Conservation (phyloP, 768 basidiomycete genomes). For the Mycena latifolia region DNA sequence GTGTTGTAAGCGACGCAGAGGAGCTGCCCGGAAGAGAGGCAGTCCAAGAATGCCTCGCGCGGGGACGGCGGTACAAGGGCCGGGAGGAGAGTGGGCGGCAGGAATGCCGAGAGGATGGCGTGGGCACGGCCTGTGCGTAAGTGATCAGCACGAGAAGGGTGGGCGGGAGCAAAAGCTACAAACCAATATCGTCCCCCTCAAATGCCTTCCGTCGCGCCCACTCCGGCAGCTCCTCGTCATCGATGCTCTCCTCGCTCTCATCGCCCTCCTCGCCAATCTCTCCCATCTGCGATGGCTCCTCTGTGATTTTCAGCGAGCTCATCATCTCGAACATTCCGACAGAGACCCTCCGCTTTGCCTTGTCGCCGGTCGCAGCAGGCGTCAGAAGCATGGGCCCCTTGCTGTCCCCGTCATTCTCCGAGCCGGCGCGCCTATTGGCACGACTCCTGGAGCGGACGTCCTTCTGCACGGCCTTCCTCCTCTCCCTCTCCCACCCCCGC, state of each 20-base stretch:
- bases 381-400: conserved; percentile 38
- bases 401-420: conserved; percentile 45
- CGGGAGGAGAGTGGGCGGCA: conserved; percentile 68
- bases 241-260: conserved; percentile 59
- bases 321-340: conserved; percentile 70
- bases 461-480: conserved; percentile 59
- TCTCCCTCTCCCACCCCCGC: conserved; percentile 62
- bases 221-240: conserved; percentile 79
- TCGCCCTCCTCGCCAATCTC: conserved; percentile 59
- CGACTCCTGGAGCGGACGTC: conserved; percentile 51
- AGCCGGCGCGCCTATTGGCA: conserved; percentile 64
- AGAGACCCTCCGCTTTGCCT: conserved; percentile 57
- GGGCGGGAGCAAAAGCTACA: conserved; percentile 38
- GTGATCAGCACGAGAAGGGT: conserved; percentile 5
- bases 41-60: conserved; percentile 60
- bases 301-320: conserved; percentile 58
- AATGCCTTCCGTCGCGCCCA: conserved; percentile 81
- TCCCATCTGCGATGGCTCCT: conserved; percentile 71
- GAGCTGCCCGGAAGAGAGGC: conserved; percentile 81
- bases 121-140: conserved; percentile 69
- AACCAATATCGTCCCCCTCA: conserved; percentile 69
- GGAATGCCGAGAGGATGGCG: conserved; percentile 68
- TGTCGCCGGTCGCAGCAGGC: conserved; percentile 29
- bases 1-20: conserved; percentile 87
- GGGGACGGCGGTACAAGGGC: conserved; percentile 46